phyloP scores from a whole-genome alignment of 257 asterid species.

The Nicotiana knightiana region DNA sequence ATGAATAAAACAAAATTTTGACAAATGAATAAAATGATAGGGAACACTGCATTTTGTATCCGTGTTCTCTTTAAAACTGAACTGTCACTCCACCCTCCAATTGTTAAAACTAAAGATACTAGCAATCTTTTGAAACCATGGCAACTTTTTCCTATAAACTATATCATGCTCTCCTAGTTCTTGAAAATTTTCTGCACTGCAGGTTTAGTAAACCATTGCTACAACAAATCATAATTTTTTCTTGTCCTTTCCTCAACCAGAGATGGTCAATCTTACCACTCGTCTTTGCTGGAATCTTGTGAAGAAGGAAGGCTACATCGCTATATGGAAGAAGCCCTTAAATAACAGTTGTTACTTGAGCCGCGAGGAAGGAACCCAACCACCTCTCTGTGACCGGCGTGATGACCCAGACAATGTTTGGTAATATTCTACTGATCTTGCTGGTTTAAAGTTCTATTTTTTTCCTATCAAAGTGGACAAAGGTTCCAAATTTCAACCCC shows the following conservation, averaged over 20 bases:
- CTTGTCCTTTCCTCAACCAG: conserved; percentile 29
- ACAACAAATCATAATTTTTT: background rate
- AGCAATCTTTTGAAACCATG: background rate
- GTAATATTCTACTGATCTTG: conserved; percentile 15
- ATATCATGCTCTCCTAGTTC: background rate
- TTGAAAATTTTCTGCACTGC: background rate
- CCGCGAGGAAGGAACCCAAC: conserved; percentile 66
- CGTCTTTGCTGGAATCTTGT: conserved; percentile 90
- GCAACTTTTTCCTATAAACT: background rate
- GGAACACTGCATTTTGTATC: background rate
- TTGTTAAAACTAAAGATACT: background rate
- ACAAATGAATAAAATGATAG: background rate
- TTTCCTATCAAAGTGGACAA: background rate
- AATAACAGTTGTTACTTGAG: conserved; percentile 80
- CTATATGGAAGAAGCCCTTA: conserved; percentile 92
- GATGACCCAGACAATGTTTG: conserved; percentile 87
- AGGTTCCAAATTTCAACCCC: background rate
- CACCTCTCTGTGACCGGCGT: conserved; percentile 72
- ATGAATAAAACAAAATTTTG: background rate
- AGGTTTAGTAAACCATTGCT: background rate
- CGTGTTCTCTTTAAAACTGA: background rate
- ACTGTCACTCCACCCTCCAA: background rate
- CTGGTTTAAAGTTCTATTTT: background rate
- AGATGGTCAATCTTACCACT: conserved; percentile 76
- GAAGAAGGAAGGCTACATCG: conserved; percentile 87